Evolutionary conservation across 192 early-diverging fungal genomes (phyloP), one percentile per base, ranked within the genome.

Genomic region (Polychytrium aggregatum): DNA sequence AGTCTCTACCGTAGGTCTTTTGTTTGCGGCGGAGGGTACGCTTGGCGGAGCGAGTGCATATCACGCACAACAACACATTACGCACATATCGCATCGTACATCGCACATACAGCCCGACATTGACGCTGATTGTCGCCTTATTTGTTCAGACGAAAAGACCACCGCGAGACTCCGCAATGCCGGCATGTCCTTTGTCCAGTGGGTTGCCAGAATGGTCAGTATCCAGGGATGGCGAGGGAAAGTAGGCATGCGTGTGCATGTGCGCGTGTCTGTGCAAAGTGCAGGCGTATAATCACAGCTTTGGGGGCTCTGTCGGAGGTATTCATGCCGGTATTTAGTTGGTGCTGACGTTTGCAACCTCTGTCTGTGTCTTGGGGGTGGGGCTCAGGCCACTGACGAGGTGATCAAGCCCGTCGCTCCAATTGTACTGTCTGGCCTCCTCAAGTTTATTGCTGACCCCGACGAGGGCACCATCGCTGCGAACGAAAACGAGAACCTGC

Each of bases 181-280:
- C 2, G 84, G 82, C 1, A 87, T 93, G 76, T 53, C 66, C 1
- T 97, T 90, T 68, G 56, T 93, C 38, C 89, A 91, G 42, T 97
- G 92, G 92, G 69, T 84, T 21, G 79, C 86, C 10, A 60, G 84
- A 26, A 89, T 87, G 79, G 81, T 81, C 27, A 34, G 56, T 2
- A 17, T 41, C 31, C 6, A 33, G 6, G 11, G 11, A 11, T 11
- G 4, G 31, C 31, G 31, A n/a, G n/a, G n/a, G n/a, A n/a, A n/a
- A n/a, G n/a, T n/a, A n/a, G n/a, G n/a, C n/a, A n/a, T n/a, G n/a
- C n/a, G n/a, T n/a, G n/a, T n/a, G n/a, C n/a, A n/a, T n/a, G n/a
- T n/a, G n/a, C n/a, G n/a, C n/a, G n/a, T n/a, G n/a, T n/a, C n/a
- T n/a, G n/a, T n/a, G n/a, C n/a, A n/a, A n/a, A n/a, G n/a, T n/a